Percentiles rank a stretch among this genome's conserved stretches.
Conservation (phyloP, 306 rosid genomes). For the Vigna trinervia region DNA sequence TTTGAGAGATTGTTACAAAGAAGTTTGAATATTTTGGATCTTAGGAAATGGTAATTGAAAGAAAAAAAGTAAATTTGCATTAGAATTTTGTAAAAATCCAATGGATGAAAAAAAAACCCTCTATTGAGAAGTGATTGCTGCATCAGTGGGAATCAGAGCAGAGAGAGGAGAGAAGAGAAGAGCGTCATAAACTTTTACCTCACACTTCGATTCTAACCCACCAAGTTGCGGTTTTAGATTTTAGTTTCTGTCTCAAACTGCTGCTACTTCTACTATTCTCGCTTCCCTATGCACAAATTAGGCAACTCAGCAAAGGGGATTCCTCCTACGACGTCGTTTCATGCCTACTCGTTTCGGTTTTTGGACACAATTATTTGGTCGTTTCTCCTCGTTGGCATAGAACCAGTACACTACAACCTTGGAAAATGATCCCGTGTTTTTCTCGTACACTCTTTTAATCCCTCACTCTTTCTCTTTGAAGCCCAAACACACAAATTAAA, state of each 20-base stretch:
- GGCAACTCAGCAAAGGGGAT: not conserved
- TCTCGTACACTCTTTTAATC: not conserved
- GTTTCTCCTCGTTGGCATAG: slow-evolving; percentile 29
- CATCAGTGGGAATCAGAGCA: not conserved
- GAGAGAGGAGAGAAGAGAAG: not conserved
- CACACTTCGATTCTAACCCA: slow-evolving; percentile 28
- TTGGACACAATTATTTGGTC: slow-evolving; percentile 44
- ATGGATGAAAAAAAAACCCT: not conserved
- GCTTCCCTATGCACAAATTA: slow-evolving; percentile 39
- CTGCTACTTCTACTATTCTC: not conserved
- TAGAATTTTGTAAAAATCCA: too few relatives aligned
- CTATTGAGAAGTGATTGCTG: slow-evolving; percentile 1
- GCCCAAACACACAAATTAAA: not conserved
- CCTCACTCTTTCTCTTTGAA: not conserved
- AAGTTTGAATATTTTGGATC: too few relatives aligned
- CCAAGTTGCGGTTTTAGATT: slow-evolving; percentile 19
- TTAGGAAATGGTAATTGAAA: too few relatives aligned
- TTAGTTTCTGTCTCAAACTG: not conserved
- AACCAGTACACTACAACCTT: slow-evolving; percentile 32
- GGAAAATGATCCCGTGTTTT: slow-evolving; percentile 32
- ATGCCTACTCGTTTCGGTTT: not conserved
- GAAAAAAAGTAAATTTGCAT: too few relatives aligned
- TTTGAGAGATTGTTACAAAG: too few relatives aligned
- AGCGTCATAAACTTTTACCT: not conserved
- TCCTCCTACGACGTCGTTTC: slow-evolving; percentile 43